Evolutionary conservation across 1,284 basidiomycete species (phyloP).

Genomic region (Malassezia japonica): DNA sequence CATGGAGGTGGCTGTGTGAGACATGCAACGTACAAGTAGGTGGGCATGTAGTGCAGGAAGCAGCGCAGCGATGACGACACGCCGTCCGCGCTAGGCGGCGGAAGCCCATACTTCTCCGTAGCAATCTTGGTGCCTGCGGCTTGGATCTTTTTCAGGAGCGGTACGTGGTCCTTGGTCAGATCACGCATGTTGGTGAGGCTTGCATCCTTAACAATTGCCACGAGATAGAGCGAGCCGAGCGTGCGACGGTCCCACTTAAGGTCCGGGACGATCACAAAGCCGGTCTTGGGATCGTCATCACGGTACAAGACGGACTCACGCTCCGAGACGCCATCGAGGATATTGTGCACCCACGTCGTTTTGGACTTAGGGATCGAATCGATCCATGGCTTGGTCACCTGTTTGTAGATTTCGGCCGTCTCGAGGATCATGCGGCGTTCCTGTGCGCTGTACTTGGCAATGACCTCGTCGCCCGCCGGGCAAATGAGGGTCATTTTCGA

Average conservation of each 20-base stretch:
- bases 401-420: conserved; percentile 37
- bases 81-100: conserved; percentile 50
- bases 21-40: conserved; percentile 66
- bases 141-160: conserved; percentile 62
- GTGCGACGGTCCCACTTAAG: conserved; percentile 64
- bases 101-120: conserved; percentile 58
- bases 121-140: conserved; percentile 55
- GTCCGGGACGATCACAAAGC: conserved; percentile 57
- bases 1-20: conserved; percentile 70
- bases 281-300: conserved; percentile 54
- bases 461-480: conserved; percentile 40
- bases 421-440: conserved; percentile 54
- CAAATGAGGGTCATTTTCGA: conserved; percentile 41
- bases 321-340: conserved; percentile 71
- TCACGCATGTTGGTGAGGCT: conserved; percentile 47
- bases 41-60: conserved; percentile 90
- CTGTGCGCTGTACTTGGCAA: conserved; percentile 67
- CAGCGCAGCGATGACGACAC: conserved; percentile 55
- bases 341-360: conserved; percentile 80
- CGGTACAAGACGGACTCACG: conserved; percentile 64
- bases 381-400: conserved; percentile 37
- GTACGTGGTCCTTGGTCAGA: conserved; percentile 58
- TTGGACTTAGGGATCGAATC: conserved; percentile 31
- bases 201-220: conserved; percentile 45
- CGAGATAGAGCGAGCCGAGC: conserved; percentile 52